Evolutionary conservation across 352 stramenopile genomes (phyloP).

Genomic region (Blastocystis sp.): DNA sequence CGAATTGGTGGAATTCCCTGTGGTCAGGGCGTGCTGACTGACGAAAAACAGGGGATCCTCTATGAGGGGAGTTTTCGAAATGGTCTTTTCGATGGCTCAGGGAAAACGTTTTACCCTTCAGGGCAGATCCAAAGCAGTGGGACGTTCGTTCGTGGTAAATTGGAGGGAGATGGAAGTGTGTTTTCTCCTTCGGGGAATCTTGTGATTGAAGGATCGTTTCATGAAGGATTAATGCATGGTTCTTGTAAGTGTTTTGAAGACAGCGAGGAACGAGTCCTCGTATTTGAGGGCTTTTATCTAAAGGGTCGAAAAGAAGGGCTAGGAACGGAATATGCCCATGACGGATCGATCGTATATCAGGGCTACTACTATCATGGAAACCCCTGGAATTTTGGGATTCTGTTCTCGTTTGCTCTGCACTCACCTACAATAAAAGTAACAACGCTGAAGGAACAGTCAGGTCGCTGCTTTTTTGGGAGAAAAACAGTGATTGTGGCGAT

Average conservation of each 20-base stretch:
- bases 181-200: not conserved
- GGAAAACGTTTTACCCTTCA: not conserved
- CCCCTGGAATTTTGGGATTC: not conserved
- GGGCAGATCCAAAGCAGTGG: not conserved
- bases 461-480: not conserved
- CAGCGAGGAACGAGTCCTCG: not conserved
- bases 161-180: not conserved
- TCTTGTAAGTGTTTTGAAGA: not conserved
- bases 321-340: not conserved
- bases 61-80: not conserved
- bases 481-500: not conserved
- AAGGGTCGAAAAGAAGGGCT: not conserved
- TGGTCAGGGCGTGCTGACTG: not conserved
- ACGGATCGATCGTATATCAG: not conserved
- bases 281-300: not conserved
- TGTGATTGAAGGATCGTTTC: not conserved
- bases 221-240: not conserved
- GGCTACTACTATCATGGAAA: not conserved
- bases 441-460: not conserved
- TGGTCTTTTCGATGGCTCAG: not conserved
- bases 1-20: not conserved
- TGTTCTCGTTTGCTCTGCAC: not conserved
- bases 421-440: not conserved
- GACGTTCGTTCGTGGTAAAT: not conserved
- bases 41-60: not conserved